Conservation (phyloP, 441 rosid species). For the Macaranga tanarius region DNA sequence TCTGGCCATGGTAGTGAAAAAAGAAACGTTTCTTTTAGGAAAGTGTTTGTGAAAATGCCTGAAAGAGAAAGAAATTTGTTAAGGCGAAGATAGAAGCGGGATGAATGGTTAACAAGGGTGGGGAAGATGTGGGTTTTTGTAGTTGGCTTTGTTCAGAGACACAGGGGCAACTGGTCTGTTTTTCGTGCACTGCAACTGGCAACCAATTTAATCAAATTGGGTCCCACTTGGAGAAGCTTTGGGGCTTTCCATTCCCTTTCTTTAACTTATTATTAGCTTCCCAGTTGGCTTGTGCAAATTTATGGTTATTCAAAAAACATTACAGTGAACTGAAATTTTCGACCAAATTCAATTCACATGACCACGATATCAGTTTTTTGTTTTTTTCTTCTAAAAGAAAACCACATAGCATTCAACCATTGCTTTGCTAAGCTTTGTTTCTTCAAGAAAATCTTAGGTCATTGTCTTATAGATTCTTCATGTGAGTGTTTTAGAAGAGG, state of each 20-base stretch:
- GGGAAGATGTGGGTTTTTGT: constrained; percentile 51
- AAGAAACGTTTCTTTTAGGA: constrained; percentile 23
- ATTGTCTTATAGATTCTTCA: constrained; percentile 46
- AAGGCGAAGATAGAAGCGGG: neutral
- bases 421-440: constrained; percentile 27
- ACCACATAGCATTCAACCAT: constrained; percentile 21
- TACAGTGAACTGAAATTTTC: constrained; percentile 35
- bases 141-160: constrained; percentile 40
- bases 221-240: constrained; percentile 40
- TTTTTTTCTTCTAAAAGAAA: constrained; percentile 18
- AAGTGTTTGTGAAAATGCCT: constrained; percentile 47
- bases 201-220: constrained; percentile 54
- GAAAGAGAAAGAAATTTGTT: constrained; percentile 9
- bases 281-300: constrained; percentile 22
- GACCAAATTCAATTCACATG: constrained; percentile 55
- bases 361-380: constrained; percentile 28
- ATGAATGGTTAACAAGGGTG: constrained; percentile 12
- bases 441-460: constrained; percentile 40
- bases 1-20: constrained; percentile 54
- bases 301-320: constrained; percentile 27
- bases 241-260: constrained; percentile 20
- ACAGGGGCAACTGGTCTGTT: constrained; percentile 26
- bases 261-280: neutral
- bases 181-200: constrained; percentile 51
- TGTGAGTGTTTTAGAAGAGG: constrained; percentile 40